Evolutionary conservation across 805 yeast species (phyloP).

Genomic region (Saccharomyces kudriavzevii): DNA sequence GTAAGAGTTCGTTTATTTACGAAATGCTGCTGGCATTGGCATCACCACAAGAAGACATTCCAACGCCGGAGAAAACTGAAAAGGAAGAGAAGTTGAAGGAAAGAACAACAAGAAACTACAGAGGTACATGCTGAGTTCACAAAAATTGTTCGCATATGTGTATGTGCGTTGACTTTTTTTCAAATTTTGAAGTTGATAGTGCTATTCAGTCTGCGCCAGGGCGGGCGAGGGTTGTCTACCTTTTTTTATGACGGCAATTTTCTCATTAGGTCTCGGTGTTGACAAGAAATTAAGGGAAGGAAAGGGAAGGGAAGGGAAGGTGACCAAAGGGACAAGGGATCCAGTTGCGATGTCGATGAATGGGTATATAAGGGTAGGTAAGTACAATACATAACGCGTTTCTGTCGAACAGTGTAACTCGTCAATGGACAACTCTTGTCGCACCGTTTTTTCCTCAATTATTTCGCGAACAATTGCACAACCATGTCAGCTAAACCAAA

Average conservation of each 20-base stretch:
- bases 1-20: conserved; percentile 14
- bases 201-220: background rate
- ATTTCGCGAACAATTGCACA: background rate
- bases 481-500: conserved; percentile 10
- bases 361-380: background rate
- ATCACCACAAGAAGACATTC: conserved; percentile 12
- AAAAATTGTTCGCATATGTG: background rate
- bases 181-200: background rate
- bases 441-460: too few species aligned
- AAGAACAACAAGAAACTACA: conserved; percentile 20
- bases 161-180: background rate
- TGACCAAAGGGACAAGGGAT: background rate
- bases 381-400: background rate
- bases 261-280: background rate
- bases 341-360: background rate
- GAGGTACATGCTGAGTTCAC: conserved; percentile 22
- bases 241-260: too few species aligned
- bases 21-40: conserved; percentile 19
- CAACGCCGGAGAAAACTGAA: conserved; percentile 5
- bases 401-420: background rate
- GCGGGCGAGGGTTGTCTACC: background rate
- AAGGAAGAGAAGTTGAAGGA: conserved; percentile 6
- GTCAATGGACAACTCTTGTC: too few species aligned
- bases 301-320: background rate
- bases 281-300: background rate